Conservation (phyloP, 2,329 filamentous ascomycete genomes). For the Trichoderma guizhouense region DNA sequence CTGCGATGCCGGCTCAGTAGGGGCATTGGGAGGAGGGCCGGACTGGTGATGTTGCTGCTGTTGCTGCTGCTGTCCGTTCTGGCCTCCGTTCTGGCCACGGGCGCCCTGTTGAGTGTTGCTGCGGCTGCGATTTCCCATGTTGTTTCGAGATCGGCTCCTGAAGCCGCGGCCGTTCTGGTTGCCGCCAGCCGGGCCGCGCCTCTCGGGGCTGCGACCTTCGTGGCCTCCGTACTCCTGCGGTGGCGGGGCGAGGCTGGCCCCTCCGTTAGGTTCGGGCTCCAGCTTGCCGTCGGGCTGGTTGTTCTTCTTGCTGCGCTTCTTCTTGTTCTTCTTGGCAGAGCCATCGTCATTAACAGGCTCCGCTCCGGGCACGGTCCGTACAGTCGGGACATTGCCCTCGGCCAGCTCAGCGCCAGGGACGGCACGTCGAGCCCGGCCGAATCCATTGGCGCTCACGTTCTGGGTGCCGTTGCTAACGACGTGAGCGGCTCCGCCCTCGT, state of each 20-base stretch:
- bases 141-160: constrained; percentile 56
- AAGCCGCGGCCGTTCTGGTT: constrained; percentile 42
- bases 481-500: constrained; percentile 90
- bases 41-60: constrained; percentile 5
- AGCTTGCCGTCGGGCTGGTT: constrained; percentile 70
- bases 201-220: constrained; percentile 64
- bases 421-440: constrained; percentile 69
- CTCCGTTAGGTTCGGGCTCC: constrained; percentile 42
- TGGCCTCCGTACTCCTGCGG: constrained; percentile 41
- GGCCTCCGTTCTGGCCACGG: constrained; percentile 26
- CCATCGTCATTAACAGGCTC: constrained; percentile 64
- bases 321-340: constrained; percentile 98
- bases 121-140: constrained; percentile 50
- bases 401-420: constrained; percentile 83
- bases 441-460: constrained; percentile 72
- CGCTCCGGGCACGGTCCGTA: constrained; percentile 63
- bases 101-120: constrained; percentile 47
- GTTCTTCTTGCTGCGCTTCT: constrained; percentile 90
- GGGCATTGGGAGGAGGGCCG: constrained; percentile 14
- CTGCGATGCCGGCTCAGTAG: constrained; percentile 41
- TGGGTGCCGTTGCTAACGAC: constrained; percentile 73
- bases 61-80: constrained; percentile 13
- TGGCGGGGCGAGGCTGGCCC: constrained; percentile 48
- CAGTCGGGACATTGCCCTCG: constrained; percentile 64
- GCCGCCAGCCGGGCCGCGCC: constrained; percentile 46